Evolutionary conservation across 2,329 filamentous ascomycete species (phyloP).

Genomic region (Corniculantispora saksenae): DNA sequence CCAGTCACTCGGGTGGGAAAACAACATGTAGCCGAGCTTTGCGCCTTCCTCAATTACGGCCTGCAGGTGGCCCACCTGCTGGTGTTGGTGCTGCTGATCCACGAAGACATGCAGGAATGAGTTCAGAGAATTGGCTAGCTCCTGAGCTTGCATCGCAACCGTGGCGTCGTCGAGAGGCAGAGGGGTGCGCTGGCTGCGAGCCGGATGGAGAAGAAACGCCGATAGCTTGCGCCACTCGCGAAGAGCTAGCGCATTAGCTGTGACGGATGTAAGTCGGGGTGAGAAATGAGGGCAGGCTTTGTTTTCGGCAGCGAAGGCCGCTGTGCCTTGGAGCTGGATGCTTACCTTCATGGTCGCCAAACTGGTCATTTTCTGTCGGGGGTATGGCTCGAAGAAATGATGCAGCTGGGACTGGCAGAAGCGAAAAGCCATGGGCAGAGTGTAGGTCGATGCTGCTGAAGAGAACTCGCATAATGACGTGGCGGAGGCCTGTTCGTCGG

Average conservation of each 20-base stretch:
- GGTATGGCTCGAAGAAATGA: constrained; percentile 33
- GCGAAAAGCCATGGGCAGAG: constrained; percentile 30
- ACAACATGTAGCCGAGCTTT: constrained; percentile 42
- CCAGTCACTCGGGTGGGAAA: constrained; percentile 46
- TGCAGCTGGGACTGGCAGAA: constrained; percentile 38
- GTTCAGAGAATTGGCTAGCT: constrained; percentile 36
- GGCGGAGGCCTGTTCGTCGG: constrained; percentile 36
- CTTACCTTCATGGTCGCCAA: constrained; percentile 33
- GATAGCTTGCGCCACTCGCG: constrained; percentile 45
- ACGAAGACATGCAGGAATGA: constrained; percentile 37
- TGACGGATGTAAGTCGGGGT: neutral
- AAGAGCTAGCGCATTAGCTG: constrained; percentile 35
- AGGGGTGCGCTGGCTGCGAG: constrained; percentile 37
- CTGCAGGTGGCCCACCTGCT: constrained; percentile 41
- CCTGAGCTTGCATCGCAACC: constrained; percentile 32
- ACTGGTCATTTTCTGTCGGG: constrained; percentile 26
- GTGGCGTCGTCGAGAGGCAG: constrained; percentile 33
- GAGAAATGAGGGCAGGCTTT: neutral
- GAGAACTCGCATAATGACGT: constrained; percentile 38
- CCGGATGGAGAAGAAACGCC: constrained; percentile 43
- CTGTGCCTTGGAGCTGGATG: neutral
- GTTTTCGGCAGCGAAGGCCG: neutral
- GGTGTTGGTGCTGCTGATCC: constrained; percentile 28
- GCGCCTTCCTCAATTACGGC: constrained; percentile 42
- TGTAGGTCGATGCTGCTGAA: constrained; percentile 37